phyloP scores from a whole-genome alignment of 257 asterid species.

The Mentha longifolia region DNA sequence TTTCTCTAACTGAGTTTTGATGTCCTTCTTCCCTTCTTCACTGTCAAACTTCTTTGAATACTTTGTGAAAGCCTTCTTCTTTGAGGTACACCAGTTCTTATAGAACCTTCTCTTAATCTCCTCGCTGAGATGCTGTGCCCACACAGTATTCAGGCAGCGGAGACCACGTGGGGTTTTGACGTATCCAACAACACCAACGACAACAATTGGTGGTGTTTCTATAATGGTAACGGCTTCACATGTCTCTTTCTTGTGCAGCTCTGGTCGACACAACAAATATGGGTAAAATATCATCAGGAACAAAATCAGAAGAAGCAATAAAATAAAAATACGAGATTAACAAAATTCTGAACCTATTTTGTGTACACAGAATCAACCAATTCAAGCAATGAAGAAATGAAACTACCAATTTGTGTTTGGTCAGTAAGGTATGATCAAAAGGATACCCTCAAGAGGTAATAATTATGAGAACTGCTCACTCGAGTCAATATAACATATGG shows the following conservation, averaged over 20 bases:
- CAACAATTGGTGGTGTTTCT: constrained; percentile 80
- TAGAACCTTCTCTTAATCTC: constrained; percentile 78
- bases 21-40: constrained; percentile 71
- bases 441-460: no score
- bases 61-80: constrained; percentile 74
- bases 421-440: no score
- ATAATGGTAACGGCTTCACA: constrained; percentile 84
- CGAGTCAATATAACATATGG: no score
- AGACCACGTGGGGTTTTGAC: constrained; percentile 82
- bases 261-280: constrained; percentile 34
- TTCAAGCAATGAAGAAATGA: neutral
- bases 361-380: neutral
- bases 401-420: no score
- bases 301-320: neutral
- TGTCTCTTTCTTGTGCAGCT: constrained; percentile 85
- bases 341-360: neutral
- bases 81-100: constrained; percentile 79
- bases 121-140: constrained; percentile 87
- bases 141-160: constrained; percentile 69
- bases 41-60: constrained; percentile 62
- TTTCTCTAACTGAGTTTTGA: constrained; percentile 66
- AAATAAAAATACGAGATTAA: neutral
- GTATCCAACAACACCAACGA: constrained; percentile 87
- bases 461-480: no score
- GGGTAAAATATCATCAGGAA: neutral